Conservation (phyloP, 257 asterid genomes). For the Penstemon davidsonii region DNA sequence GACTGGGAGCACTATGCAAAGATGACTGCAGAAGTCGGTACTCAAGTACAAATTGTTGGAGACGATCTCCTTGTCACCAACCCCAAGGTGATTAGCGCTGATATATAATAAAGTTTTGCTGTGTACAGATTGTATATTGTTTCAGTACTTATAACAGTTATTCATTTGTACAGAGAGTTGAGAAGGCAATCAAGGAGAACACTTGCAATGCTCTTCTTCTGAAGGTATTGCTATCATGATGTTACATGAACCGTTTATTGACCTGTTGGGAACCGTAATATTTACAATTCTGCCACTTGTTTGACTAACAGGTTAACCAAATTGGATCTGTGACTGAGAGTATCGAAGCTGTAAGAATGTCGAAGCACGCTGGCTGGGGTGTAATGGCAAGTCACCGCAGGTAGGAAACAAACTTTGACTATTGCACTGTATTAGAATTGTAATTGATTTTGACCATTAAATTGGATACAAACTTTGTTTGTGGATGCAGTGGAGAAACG, state of each 20-base stretch:
- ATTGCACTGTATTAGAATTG: background rate
- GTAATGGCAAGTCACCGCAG: slow-evolving; percentile 99
- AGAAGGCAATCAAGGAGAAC: slow-evolving; percentile 91
- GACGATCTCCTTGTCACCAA: slow-evolving; percentile 97
- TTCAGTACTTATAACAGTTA: slow-evolving; percentile 3
- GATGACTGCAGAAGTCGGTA: slow-evolving; percentile 73
- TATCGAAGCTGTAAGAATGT: slow-evolving; percentile 94
- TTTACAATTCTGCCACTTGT: background rate
- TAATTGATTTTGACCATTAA: background rate
- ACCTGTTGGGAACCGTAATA: slow-evolving; percentile 1
- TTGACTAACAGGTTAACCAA: slow-evolving; percentile 78
- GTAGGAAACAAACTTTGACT: slow-evolving; percentile 30
- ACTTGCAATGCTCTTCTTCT: slow-evolving; percentile 97
- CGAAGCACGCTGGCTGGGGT: slow-evolving; percentile 98
- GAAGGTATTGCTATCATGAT: slow-evolving; percentile 50
- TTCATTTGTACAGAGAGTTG: slow-evolving; percentile 68
- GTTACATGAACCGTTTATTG: background rate
- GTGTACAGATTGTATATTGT: background rate
- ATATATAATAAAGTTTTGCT: background rate
- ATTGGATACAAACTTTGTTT: background rate
- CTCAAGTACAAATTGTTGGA: slow-evolving; percentile 91
- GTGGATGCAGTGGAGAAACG: slow-evolving; percentile 80
- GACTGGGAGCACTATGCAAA: slow-evolving; percentile 91
- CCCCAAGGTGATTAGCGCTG: slow-evolving; percentile 59
- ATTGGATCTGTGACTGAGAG: slow-evolving; percentile 98